Percentiles rank a stretch among this genome's conserved stretches.
phyloP scores from a whole-genome alignment of 176 grass and related monocot genomes.

The Stipa capillata region DNA sequence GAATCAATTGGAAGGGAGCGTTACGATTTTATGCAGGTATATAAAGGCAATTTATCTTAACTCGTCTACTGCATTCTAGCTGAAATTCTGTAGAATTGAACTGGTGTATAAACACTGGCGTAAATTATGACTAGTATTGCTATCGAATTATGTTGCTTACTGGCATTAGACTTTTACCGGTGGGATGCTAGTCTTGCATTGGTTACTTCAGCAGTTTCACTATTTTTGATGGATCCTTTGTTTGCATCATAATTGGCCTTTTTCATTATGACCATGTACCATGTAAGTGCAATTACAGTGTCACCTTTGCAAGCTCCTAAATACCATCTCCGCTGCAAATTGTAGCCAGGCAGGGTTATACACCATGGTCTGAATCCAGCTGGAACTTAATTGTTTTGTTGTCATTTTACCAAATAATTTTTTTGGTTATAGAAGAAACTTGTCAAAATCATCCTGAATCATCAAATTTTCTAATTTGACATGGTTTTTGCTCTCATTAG shows the following conservation, averaged over 20 bases:
- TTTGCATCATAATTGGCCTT: neutral
- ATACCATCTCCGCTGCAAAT: neutral
- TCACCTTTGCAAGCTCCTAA: neutral
- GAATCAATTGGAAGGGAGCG: slow-evolving; percentile 92
- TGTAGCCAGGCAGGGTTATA: neutral
- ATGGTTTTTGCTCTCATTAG: neutral
- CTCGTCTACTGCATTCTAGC: neutral
- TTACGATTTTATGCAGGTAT: slow-evolving; percentile 93
- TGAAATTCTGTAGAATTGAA: neutral
- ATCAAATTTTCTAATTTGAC: neutral
- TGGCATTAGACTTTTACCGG: neutral
- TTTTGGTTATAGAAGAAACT: neutral
- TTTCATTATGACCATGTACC: neutral
- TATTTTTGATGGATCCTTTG: neutral
- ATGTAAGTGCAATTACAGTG: neutral
- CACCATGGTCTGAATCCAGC: neutral
- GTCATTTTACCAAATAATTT: neutral
- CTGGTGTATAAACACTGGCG: neutral
- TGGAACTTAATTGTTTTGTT: neutral
- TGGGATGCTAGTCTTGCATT: neutral
- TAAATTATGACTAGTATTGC: neutral
- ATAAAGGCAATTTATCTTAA: neutral
- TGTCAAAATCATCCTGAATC: neutral
- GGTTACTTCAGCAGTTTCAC: neutral
- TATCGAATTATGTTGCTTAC: neutral